A percentile compares a stretch with the other conserved stretches of the same genome.
These are phyloP conservation scores for Arachis stenosperma DNA, from an alignment of 306 rosid genomes.

Conservation along the genomic window DNA sequence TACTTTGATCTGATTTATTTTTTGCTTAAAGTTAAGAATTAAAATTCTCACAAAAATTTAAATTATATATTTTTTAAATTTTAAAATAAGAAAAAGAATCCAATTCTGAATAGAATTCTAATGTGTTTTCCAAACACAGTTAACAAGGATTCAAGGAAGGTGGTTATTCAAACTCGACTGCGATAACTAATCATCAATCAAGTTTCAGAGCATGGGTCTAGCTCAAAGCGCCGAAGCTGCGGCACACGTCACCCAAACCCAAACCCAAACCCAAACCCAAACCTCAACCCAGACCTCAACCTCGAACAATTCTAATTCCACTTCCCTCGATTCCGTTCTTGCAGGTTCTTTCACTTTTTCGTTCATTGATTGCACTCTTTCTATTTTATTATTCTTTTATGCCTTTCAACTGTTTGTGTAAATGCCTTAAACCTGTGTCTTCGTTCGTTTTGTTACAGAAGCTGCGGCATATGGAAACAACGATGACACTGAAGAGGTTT, in stretches of 20 bases:
- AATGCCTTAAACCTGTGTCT: constrained; percentile 29
- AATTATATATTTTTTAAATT: no score
- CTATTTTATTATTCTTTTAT: background rate
- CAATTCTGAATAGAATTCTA: no score
- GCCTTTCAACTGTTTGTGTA: constrained; percentile 42
- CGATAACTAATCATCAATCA: no score
- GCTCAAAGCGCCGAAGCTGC: constrained; percentile 37
- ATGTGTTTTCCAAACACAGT: no score
- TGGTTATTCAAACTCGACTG: no score
- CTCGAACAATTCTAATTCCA: constrained; percentile 30
- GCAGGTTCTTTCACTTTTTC: constrained; percentile 52
- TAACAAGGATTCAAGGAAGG: no score
- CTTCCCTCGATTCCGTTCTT: constrained; percentile 57
- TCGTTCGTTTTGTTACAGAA: constrained; percentile 58
- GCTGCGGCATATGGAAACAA: constrained; percentile 80
- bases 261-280: background rate
- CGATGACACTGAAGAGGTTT: constrained; percentile 58
- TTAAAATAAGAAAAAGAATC: no score
- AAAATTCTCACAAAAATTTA: no score
- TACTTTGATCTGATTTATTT: no score
- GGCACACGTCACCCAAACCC: background rate
- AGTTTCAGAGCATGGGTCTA: constrained; percentile 31
- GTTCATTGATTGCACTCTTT: background rate
- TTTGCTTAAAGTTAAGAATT: no score
- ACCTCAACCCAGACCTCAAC: background rate